Conservation (phyloP, 1,284 basidiomycete species). For the Inonotus obliquus region DNA sequence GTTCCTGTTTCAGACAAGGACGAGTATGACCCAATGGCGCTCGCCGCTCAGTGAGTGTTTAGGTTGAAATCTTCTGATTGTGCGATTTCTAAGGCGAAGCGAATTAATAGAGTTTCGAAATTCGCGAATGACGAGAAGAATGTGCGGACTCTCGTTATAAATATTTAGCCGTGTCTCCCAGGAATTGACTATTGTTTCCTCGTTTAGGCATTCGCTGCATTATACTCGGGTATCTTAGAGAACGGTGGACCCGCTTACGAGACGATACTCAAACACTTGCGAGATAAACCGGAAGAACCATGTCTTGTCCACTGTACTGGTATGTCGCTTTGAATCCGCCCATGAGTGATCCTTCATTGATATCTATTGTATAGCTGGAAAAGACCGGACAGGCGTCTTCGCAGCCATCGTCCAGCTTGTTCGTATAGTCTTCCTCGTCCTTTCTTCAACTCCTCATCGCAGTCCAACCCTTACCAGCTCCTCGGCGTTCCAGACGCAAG, state of each 20-base stretch:
- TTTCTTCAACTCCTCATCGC: background rate
- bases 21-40: constrained; percentile 27
- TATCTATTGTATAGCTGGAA: constrained; percentile 32
- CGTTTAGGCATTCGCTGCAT: constrained; percentile 31
- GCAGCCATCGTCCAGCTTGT: constrained; percentile 34
- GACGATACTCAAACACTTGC: constrained; percentile 34
- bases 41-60: constrained; percentile 25
- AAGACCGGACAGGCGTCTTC: constrained; percentile 41
- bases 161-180: background rate
- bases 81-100: background rate
- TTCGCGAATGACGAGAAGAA: constrained; percentile 30
- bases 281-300: constrained; percentile 34
- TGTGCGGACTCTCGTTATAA: constrained; percentile 21
- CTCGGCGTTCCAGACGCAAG: constrained; percentile 38
- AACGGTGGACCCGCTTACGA: constrained; percentile 30
- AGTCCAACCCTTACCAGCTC: constrained; percentile 26
- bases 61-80: background rate
- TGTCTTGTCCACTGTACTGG: constrained; percentile 43
- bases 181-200: background rate
- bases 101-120: constrained; percentile 22
- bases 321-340: constrained; percentile 17
- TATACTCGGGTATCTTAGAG: constrained; percentile 34
- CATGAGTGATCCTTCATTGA: background rate
- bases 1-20: constrained; percentile 17
- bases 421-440: constrained; percentile 14